Conservation (phyloP, 768 basidiomycete genomes). For the Rubroboletus satanas region DNA sequence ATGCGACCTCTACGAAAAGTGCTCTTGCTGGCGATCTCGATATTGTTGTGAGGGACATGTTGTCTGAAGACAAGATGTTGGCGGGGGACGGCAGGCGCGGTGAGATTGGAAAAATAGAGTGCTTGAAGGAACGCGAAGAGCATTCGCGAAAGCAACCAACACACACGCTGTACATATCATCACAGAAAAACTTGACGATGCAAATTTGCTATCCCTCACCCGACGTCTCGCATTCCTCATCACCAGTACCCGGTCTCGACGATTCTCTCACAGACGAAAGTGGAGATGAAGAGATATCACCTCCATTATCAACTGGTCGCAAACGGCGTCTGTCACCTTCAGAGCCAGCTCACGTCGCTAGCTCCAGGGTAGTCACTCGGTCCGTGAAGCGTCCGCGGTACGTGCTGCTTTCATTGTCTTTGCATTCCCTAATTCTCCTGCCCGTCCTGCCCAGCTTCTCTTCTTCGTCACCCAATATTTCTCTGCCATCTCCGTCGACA, state of each 20-base stretch:
- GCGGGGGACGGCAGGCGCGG: not conserved
- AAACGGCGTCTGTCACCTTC: slow-evolving; percentile 12
- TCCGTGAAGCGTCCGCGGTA: slow-evolving; percentile 13
- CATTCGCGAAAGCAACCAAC: not conserved
- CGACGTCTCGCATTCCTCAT: not conserved
- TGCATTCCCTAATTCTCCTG: not conserved
- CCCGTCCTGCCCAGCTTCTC: not conserved
- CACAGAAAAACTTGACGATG: not conserved
- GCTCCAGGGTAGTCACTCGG: not conserved
- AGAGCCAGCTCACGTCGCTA: not conserved
- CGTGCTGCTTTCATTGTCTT: not conserved
- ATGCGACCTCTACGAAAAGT: slow-evolving; percentile 26
- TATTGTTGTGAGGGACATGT: slow-evolving; percentile 29
- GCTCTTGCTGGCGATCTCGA: slow-evolving; percentile 29
- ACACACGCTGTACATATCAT: not conserved
- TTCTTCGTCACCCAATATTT: not conserved
- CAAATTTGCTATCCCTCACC: slow-evolving; percentile 6
- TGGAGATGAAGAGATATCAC: slow-evolving; percentile 8
- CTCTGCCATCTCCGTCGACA: slow-evolving; percentile 1
- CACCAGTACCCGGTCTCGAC: slow-evolving; percentile 6
- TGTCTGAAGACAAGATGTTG: slow-evolving; percentile 1
- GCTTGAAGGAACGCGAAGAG: not conserved
- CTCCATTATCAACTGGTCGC: slow-evolving; percentile 5
- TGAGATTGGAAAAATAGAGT: not conserved
- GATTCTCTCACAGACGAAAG: slow-evolving; percentile 9